Evolutionary conservation across 495 filamentous ascomycete species (phyloP).

Genomic region (Daldinia loculata): DNA sequence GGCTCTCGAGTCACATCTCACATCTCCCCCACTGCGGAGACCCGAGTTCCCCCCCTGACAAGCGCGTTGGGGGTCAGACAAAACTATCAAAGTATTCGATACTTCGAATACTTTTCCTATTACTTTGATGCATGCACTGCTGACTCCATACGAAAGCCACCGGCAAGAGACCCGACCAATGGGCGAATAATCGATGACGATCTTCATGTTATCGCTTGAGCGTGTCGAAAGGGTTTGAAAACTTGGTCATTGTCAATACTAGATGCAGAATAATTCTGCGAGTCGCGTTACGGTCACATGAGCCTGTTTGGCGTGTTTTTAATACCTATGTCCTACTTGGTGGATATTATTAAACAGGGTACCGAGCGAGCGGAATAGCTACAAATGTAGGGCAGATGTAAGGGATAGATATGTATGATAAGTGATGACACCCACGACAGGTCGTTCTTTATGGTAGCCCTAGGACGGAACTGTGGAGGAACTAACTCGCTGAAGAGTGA

Average conservation of each 20-base stretch:
- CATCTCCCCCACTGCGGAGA: constrained; percentile 20
- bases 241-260: constrained; percentile 18
- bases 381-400: neutral
- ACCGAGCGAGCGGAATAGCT: neutral
- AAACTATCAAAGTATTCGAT: constrained; percentile 25
- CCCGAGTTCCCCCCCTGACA: constrained; percentile 3
- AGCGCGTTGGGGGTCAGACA: neutral
- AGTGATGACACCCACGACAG: constrained; percentile 15
- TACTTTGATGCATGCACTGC: too few relatives aligned
- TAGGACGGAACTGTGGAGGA: constrained; percentile 3
- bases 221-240: neutral
- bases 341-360: neutral
- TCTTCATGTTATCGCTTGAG: neutral
- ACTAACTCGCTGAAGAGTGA: neutral
- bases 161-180: constrained; percentile 20
- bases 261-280: neutral
- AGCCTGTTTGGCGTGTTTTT: constrained; percentile 15
- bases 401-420: constrained; percentile 5
- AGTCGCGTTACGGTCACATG: constrained; percentile 21
- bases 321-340: neutral
- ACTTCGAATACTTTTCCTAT: constrained; percentile 6
- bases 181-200: constrained; percentile 21
- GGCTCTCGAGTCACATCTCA: constrained; percentile 3
- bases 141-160: constrained; percentile 17
- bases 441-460: neutral